phyloP scores from a whole-genome alignment of 1,139 yeast genomes.

The Magnusiomyces clavatus region DNA sequence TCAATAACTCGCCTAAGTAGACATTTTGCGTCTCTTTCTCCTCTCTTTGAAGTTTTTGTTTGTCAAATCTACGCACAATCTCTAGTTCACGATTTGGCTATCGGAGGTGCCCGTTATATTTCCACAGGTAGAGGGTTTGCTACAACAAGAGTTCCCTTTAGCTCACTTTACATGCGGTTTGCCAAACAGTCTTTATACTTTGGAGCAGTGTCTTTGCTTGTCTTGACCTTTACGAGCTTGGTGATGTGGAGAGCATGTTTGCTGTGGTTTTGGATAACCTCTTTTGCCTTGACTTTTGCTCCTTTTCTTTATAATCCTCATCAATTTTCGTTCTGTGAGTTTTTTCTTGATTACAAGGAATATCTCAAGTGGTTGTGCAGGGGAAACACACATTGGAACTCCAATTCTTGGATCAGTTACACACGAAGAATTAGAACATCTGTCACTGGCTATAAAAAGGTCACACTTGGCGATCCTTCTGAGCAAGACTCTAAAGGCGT shows the following conservation, averaged over 20 bases:
- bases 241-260: constrained; percentile 73
- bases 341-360: constrained; percentile 62
- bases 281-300: constrained; percentile 62
- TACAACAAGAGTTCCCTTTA: constrained; percentile 55
- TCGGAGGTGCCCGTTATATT: constrained; percentile 80
- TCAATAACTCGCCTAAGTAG: constrained; percentile 52
- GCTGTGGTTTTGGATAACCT: constrained; percentile 78
- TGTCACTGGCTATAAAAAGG: constrained; percentile 57
- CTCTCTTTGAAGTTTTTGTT: constrained; percentile 80
- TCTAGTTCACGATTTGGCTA: constrained; percentile 54
- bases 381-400: constrained; percentile 48
- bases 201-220: constrained; percentile 51
- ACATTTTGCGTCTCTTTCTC: constrained; percentile 69
- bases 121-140: constrained; percentile 87
- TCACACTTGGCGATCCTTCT: constrained; percentile 21
- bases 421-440: constrained; percentile 48
- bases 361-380: constrained; percentile 61
- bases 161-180: constrained; percentile 54
- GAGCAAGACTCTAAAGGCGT: constrained; percentile 25
- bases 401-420: constrained; percentile 55
- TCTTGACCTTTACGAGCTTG: constrained; percentile 54
- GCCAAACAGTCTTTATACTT: constrained; percentile 56
- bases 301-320: constrained; percentile 85
- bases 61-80: constrained; percentile 78
- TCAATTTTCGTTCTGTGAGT: constrained; percentile 63